These are phyloP conservation scores for Vitis hybrid DNA, from an alignment of 177 flowering plant genomes.

Conservation along the genomic window DNA sequence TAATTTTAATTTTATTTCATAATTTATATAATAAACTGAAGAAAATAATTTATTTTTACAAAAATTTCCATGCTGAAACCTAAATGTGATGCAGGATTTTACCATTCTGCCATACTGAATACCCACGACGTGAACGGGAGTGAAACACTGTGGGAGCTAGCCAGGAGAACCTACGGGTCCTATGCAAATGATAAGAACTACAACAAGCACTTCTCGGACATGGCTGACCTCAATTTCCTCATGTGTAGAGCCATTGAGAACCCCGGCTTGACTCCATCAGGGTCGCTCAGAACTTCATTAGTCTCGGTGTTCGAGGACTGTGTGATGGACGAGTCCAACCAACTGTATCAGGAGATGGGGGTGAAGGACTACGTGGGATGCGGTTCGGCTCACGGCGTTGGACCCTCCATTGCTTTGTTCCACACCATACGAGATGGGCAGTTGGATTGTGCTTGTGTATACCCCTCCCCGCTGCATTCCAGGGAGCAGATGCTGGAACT, in stretches of 20 bases:
- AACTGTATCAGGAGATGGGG: constrained; percentile 36
- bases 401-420: constrained; percentile 75
- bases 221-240: constrained; percentile 75
- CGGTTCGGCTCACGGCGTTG: constrained; percentile 75
- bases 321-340: constrained; percentile 38
- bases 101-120: constrained; percentile 68
- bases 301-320: constrained; percentile 75
- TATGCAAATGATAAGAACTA: constrained; percentile 38
- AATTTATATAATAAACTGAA: too few species aligned
- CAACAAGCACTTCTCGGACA: constrained; percentile 89
- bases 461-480: constrained; percentile 83
- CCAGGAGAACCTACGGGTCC: constrained; percentile 40
- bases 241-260: constrained; percentile 87
- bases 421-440: constrained; percentile 66
- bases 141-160: constrained; percentile 66
- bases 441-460: constrained; percentile 74
- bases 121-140: constrained; percentile 45
- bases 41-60: too few species aligned
- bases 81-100: constrained; percentile 48
- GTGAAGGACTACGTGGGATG: constrained; percentile 75
- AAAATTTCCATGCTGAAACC: too few species aligned
- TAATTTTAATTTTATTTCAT: too few species aligned
- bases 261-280: constrained; percentile 70
- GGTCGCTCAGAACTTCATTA: constrained; percentile 68
- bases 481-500: constrained; percentile 70